Evolutionary conservation across 768 basidiomycete species (phyloP).

Genomic region (Suillus alpinus): DNA sequence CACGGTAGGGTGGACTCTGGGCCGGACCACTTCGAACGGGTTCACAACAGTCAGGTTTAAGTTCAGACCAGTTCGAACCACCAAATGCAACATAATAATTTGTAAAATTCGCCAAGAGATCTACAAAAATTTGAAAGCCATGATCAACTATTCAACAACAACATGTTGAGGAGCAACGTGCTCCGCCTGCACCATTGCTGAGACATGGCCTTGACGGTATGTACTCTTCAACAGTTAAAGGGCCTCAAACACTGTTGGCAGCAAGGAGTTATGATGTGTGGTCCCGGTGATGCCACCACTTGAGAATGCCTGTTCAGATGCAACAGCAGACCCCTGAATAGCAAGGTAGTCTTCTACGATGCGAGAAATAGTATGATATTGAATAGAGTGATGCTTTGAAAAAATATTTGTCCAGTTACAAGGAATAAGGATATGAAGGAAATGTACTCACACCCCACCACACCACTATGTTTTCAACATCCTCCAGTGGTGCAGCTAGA

Average conservation of each 20-base stretch:
- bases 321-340: slow-evolving; percentile 26
- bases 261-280: background rate
- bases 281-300: slow-evolving; percentile 2
- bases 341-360: slow-evolving; percentile 13
- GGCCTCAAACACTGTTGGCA: slow-evolving; percentile 3
- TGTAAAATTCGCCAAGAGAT: background rate
- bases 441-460: no score
- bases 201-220: background rate
- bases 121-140: no score
- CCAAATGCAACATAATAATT: background rate
- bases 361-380: no score
- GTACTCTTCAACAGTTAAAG: slow-evolving; percentile 1
- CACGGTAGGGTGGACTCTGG: background rate
- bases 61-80: slow-evolving; percentile 3
- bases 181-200: slow-evolving; percentile 1
- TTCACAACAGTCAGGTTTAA: slow-evolving; percentile 1
- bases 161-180: background rate
- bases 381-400: no score
- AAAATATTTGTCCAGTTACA: no score
- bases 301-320: slow-evolving; percentile 26
- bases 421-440: no score
- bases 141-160: background rate
- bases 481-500: no score
- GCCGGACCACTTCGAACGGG: background rate
- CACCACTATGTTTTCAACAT: no score